phyloP scores from a whole-genome alignment of 164 flowering plant genomes.

The Akebia trifoliata region DNA sequence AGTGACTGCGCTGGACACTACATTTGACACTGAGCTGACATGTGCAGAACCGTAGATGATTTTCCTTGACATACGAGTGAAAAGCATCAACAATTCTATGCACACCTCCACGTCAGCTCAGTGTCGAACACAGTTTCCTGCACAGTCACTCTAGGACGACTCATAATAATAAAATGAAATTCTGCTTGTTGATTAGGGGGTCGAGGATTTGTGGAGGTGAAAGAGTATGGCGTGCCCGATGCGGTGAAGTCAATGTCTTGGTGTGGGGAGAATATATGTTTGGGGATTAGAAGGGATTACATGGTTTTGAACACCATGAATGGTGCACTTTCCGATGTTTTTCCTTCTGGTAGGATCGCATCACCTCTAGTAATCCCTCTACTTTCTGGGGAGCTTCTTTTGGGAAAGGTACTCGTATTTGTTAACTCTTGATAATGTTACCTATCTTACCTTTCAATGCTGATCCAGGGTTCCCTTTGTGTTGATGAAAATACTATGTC shows the following conservation, averaged over 20 bases:
- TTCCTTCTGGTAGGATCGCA: slow-evolving; percentile 89
- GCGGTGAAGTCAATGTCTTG: slow-evolving; percentile 88
- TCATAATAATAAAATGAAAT: background rate
- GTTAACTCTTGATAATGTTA: background rate
- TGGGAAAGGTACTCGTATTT: slow-evolving; percentile 67
- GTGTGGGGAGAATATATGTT: slow-evolving; percentile 97
- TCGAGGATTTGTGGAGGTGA: slow-evolving; percentile 93
- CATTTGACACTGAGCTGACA: no score
- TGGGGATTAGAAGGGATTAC: slow-evolving; percentile 80
- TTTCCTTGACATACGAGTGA: no score
- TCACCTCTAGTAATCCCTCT: slow-evolving; percentile 84
- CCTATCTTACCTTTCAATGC: background rate
- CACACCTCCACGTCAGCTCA: no score
- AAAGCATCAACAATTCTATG: no score
- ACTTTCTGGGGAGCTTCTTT: slow-evolving; percentile 89
- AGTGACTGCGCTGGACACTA: no score
- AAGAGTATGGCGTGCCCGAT: slow-evolving; percentile 92
- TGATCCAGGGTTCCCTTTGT: background rate
- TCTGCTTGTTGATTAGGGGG: slow-evolving; percentile 52
- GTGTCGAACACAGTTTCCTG: no score
- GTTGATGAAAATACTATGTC: background rate
- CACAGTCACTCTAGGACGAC: no score
- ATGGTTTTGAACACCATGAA: slow-evolving; percentile 65
- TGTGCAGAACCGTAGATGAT: no score
- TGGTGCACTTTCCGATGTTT: slow-evolving; percentile 77